phyloP scores from a whole-genome alignment of 2,329 filamentous ascomycete species.

The Clonostachys byssicola region DNA sequence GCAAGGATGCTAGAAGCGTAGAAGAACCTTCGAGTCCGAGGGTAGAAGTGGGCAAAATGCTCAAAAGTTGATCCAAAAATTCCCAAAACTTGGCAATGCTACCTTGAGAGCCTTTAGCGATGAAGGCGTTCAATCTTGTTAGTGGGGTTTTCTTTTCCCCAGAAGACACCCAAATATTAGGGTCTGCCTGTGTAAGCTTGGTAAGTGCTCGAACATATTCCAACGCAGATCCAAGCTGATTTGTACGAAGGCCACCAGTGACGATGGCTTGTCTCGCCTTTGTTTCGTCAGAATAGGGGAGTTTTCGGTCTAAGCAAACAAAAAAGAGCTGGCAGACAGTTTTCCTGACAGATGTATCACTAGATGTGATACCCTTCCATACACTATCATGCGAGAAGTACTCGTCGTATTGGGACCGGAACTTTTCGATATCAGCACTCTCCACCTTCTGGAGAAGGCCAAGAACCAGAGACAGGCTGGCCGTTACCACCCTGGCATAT shows the following conservation, averaged over 20 bases:
- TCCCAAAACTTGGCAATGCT: conserved; percentile 71
- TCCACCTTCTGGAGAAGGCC: conserved; percentile 46
- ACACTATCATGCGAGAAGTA: conserved; percentile 64
- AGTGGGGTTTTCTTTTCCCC: conserved; percentile 48
- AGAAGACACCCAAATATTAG: conserved; percentile 69
- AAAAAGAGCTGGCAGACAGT: conserved; percentile 46
- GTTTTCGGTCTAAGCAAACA: conserved; percentile 39
- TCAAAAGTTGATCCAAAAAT: conserved; percentile 59
- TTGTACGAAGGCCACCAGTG: conserved; percentile 66
- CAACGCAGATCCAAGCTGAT: conserved; percentile 69
- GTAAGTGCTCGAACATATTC: conserved; percentile 67
- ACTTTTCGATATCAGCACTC: conserved; percentile 51
- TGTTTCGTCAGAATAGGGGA: conserved; percentile 43
- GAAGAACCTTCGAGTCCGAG: conserved; percentile 44
- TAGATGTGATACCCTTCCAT: conserved; percentile 63
- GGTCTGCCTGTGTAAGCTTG: conserved; percentile 58
- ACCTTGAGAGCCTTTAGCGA: conserved; percentile 83
- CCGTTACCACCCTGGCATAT: conserved; percentile 68
- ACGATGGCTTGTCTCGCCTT: conserved; percentile 59
- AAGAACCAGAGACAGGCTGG: conserved; percentile 50
- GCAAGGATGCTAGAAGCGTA: conserved; percentile 62
- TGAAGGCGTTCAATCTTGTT: conserved; percentile 61
- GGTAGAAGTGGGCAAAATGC: conserved; percentile 47
- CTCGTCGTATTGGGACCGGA: conserved; percentile 56
- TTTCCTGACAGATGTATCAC: conserved; percentile 49